Conservation (phyloP, 2,329 filamentous ascomycete genomes). For the Hansfordia pulvinata region DNA sequence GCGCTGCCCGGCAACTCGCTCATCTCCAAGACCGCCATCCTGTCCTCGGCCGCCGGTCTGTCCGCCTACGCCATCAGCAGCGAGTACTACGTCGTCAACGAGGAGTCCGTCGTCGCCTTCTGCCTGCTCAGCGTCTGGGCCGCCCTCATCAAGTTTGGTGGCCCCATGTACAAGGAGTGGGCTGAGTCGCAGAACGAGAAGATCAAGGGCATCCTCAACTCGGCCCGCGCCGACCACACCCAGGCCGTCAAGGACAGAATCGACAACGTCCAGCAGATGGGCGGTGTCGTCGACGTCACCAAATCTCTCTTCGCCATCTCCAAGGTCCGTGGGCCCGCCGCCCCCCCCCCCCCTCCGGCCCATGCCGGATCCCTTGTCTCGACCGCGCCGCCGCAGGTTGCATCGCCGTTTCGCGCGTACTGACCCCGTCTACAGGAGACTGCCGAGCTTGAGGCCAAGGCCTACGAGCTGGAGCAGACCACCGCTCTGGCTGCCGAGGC, state of each 20-base stretch:
- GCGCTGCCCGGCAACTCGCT: slow-evolving; percentile 84
- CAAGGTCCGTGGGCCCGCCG: slow-evolving; percentile 66
- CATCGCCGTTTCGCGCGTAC: too few relatives aligned
- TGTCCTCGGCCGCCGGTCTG: slow-evolving; percentile 82
- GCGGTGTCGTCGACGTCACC: slow-evolving; percentile 88
- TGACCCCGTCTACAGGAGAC: slow-evolving; percentile 87
- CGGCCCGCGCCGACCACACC: slow-evolving; percentile 88
- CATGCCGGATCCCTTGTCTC: too few relatives aligned
- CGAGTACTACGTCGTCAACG: slow-evolving; percentile 99
- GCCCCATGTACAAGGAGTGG: slow-evolving; percentile 86
- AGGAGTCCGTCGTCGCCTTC: slow-evolving; percentile 91
- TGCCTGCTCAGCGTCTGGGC: slow-evolving; percentile 88
- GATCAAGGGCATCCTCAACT: slow-evolving; percentile 91
- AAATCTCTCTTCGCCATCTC: slow-evolving; percentile 96
- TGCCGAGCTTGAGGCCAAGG: slow-evolving; percentile 87
- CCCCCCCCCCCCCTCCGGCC: too few relatives aligned
- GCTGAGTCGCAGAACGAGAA: slow-evolving; percentile 78
- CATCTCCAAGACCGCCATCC: slow-evolving; percentile 90
- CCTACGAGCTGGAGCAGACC: slow-evolving; percentile 93
- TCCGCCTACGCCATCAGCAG: slow-evolving; percentile 95
- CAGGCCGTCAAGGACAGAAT: slow-evolving; percentile 91
- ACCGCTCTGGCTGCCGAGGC: slow-evolving; percentile 86
- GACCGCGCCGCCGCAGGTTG: too few relatives aligned
- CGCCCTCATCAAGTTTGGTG: slow-evolving; percentile 84
- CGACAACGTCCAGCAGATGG: slow-evolving; percentile 86